Conservation (phyloP, 257 asterid genomes). For the Nicotiana noctiflora region DNA sequence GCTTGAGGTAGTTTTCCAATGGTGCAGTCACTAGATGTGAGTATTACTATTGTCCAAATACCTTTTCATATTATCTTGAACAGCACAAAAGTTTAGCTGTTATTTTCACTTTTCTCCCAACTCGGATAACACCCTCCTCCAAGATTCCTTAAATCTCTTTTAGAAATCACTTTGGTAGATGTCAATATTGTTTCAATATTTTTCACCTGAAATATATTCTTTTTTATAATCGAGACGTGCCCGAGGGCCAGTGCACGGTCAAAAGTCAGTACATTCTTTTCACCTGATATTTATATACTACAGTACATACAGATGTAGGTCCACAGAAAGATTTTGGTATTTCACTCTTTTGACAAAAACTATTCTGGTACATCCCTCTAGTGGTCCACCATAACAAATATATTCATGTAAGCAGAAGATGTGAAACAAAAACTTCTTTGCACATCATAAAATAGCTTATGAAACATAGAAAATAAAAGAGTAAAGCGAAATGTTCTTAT, state of each 20-base stretch:
- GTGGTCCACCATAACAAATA: neutral
- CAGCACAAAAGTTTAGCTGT: neutral
- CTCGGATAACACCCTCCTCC: neutral
- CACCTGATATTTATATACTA: neutral
- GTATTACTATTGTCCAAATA: neutral
- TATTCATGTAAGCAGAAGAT: neutral
- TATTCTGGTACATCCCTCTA: neutral
- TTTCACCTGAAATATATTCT: neutral
- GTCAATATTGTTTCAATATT: neutral
- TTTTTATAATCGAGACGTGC: neutral
- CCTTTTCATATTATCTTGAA: neutral
- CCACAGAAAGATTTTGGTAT: neutral
- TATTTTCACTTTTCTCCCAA: slow-evolving; percentile 1
- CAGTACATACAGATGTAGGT: neutral
- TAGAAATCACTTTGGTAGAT: neutral
- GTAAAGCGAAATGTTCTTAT: neutral
- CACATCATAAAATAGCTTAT: neutral
- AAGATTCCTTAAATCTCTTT: neutral
- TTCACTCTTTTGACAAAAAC: neutral
- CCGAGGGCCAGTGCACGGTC: neutral
- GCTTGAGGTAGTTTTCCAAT: neutral
- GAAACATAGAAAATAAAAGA: neutral
- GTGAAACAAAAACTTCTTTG: neutral
- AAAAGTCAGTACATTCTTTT: neutral
- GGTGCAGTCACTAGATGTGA: neutral